Evolutionary conservation across 148 eudicot species (phyloP), one percentile per base, ranked within the genome.

Genomic region (Mesembryanthemum crystallinum): DNA sequence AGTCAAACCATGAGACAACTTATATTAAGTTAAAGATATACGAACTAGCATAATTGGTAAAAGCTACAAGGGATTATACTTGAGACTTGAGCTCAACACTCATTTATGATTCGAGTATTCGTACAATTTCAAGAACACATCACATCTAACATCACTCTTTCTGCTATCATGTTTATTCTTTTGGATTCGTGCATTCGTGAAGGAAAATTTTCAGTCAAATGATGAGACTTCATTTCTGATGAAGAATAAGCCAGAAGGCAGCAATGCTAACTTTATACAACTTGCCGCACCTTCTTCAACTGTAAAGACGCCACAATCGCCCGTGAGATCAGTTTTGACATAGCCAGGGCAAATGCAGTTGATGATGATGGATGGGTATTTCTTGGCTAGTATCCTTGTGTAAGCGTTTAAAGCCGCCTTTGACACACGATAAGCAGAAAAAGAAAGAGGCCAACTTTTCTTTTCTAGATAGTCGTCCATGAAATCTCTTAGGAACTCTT

Each of bases 271-370:
- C 43, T 59, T 82, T 45, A 88, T 83, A 0, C 77, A 77, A 72
- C 73, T 74, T 58, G 73, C 85, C 25, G 80, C 91, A 0, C 90
- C 94, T 78, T 88, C 82, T 71, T 85, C 86, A 0, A 72, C 85
- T 0, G 69, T 7, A 35, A 83, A 37, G 23, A 2, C 2, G 8
- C 92, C 90, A 0, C 64, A 58, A 45, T 81, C 64, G 14, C 6
- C 37, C 8, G 70, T 84, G 11, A 89, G 42, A 66, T 82, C 82
- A 12, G 89, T 88, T 47, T 69, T 84, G 18, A 81, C 88, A 72
- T 20, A 82, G 28, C 90, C 90, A 28, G 89, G 90, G 66, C 86
- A 83, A 24, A 88, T 71, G n/a, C 78, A 76, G 29, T 86, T 90
- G 68, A 85, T 82, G 39, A 18, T 51, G 24, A 83, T 17, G 9